Conservation (phyloP, 345 rosid genomes). For the Nasturtium officinale region DNA sequence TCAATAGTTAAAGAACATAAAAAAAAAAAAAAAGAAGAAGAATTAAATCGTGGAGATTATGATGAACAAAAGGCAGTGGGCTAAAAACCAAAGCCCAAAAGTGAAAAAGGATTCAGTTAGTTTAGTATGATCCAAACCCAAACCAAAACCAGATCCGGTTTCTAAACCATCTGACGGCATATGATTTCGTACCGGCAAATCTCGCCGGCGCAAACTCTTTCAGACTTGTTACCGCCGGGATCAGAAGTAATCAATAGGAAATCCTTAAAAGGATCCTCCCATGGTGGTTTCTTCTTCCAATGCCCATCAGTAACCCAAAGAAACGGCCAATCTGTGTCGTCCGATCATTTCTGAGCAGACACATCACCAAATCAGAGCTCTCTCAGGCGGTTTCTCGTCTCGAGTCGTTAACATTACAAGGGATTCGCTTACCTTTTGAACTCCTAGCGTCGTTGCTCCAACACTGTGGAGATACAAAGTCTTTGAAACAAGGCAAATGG, state of each 20-base stretch:
- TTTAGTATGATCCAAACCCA: slow-evolving; percentile 28
- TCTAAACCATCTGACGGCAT: slow-evolving; percentile 29
- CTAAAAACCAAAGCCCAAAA: slow-evolving; percentile 15
- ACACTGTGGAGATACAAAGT: slow-evolving; percentile 51
- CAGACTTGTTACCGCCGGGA: slow-evolving; percentile 9
- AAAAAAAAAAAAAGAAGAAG: too few relatives aligned
- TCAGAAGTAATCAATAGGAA: slow-evolving; percentile 39
- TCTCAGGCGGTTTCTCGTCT: slow-evolving; percentile 59
- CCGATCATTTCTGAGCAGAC: slow-evolving; percentile 43
- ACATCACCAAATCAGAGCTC: slow-evolving; percentile 49
- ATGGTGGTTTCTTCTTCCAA: slow-evolving; percentile 56
- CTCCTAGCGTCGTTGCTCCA: slow-evolving; percentile 52
- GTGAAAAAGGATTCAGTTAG: neutral
- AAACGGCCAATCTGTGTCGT: slow-evolving; percentile 48
- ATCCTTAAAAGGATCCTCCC: slow-evolving; percentile 22
- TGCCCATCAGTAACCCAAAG: slow-evolving; percentile 50
- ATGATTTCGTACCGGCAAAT: slow-evolving; percentile 43
- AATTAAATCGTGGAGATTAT: too few relatives aligned
- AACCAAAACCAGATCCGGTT: slow-evolving; percentile 38
- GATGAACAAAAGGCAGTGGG: slow-evolving; percentile 11
- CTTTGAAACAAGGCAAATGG: slow-evolving; percentile 64
- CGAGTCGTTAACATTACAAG: slow-evolving; percentile 49
- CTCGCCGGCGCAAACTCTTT: slow-evolving; percentile 39
- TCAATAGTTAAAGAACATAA: too few relatives aligned
- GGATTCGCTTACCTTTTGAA: slow-evolving; percentile 59